Evolutionary conservation across 495 filamentous ascomycete genomes (phyloP).

Genomic region (Platismatia glauca): DNA sequence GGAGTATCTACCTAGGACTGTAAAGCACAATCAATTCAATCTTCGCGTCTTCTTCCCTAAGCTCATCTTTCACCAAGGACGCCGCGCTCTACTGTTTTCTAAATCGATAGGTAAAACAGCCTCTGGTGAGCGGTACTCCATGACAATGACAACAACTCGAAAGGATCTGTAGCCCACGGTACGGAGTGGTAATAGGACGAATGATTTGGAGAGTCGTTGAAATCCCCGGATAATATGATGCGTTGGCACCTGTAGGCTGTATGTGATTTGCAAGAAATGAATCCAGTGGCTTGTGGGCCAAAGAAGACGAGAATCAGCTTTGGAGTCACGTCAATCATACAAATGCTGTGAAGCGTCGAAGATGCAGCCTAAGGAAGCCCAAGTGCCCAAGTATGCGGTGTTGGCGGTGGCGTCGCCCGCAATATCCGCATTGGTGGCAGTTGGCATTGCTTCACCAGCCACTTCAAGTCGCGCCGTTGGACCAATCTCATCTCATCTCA

Average conservation of each 20-base stretch:
- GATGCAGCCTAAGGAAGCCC: too few relatives aligned
- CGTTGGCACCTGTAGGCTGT: neutral
- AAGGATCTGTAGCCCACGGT: neutral
- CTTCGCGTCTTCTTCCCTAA: neutral
- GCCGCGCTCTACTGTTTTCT: neutral
- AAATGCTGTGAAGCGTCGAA: neutral
- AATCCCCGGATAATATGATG: neutral
- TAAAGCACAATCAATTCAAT: neutral
- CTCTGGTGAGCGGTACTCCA: neutral
- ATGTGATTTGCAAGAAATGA: too few relatives aligned
- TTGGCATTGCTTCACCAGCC: conserved; percentile 15
- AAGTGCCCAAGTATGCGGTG: too few relatives aligned
- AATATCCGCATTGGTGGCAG: too few relatives aligned
- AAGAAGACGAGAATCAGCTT: neutral
- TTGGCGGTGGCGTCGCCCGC: conserved; percentile 3
- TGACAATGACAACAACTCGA: neutral
- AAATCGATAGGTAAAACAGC: neutral
- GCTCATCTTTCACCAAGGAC: neutral
- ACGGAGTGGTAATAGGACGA: too few relatives aligned
- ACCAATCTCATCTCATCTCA: neutral
- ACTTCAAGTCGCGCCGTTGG: neutral
- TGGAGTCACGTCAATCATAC: neutral
- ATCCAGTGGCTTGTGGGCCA: neutral
- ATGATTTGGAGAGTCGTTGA: neutral
- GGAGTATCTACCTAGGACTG: neutral